Evolutionary conservation across 1,284 basidiomycete genomes (phyloP).

Genomic region (Ganoderma meredithae): DNA sequence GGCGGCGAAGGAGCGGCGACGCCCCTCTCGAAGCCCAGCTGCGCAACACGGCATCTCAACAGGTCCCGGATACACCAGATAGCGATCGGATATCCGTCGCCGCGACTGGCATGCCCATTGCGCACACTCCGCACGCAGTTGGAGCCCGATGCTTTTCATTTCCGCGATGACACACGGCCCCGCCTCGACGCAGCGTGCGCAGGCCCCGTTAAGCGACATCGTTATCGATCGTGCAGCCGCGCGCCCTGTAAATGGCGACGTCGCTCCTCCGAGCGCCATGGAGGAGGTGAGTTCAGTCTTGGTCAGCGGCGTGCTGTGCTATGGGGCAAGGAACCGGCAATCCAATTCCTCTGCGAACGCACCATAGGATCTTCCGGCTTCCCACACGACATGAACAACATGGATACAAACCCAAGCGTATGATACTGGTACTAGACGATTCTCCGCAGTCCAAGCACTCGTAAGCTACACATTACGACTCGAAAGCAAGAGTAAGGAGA

Average conservation of each 20-base stretch:
- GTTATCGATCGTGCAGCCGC: not conserved
- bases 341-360: not conserved
- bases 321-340: not conserved
- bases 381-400: not conserved
- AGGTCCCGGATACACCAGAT: not conserved
- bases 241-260: not conserved
- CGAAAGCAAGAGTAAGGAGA: not conserved
- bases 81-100: not conserved
- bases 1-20: conserved; percentile 2
- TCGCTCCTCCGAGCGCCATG: conserved; percentile 3
- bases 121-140: too few relatives aligned
- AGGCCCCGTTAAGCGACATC: too few relatives aligned
- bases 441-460: not conserved
- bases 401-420: not conserved
- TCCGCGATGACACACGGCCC: not conserved
- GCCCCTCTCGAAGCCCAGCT: not conserved
- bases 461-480: not conserved
- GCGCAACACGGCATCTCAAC: not conserved
- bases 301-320: conserved; percentile 8
- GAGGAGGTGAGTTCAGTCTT: conserved; percentile 6
- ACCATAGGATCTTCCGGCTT: not conserved
- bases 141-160: not conserved
- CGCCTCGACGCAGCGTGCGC: too few relatives aligned
- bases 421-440: not conserved
- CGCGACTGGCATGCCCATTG: not conserved